phyloP scores from a whole-genome alignment of 2,329 filamentous ascomycete genomes.

The Clonostachys byssicola region DNA sequence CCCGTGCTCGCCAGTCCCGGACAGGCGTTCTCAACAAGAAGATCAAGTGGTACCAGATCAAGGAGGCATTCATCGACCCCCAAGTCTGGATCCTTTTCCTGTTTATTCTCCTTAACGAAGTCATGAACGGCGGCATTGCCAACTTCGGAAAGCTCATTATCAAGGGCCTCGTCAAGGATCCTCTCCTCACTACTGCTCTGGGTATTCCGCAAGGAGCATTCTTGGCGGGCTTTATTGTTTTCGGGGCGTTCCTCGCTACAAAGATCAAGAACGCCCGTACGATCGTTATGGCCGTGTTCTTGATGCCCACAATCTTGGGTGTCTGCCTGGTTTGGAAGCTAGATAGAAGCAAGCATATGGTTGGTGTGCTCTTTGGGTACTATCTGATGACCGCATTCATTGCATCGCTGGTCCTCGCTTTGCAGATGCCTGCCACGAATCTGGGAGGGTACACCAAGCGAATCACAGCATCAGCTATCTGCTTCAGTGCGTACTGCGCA shows the following conservation, averaged over 20 bases:
- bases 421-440: constrained; percentile 42
- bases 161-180: constrained; percentile 20
- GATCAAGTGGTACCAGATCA: constrained; percentile 39
- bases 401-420: constrained; percentile 42
- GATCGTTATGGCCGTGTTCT: constrained; percentile 44
- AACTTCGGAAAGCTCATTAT: constrained; percentile 3
- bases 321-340: constrained; percentile 46
- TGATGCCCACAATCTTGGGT: constrained; percentile 46
- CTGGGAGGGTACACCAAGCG: constrained; percentile 38
- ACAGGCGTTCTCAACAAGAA: constrained; percentile 40
- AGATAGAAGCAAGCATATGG: constrained; percentile 25
- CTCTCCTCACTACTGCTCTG: constrained; percentile 37
- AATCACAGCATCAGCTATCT: constrained; percentile 31
- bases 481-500: constrained; percentile 33
- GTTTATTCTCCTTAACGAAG: constrained; percentile 32
- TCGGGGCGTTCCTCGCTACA: constrained; percentile 45
- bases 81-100: constrained; percentile 57
- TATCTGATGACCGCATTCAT: constrained; percentile 46
- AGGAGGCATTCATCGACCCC: constrained; percentile 41
- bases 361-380: constrained; percentile 45
- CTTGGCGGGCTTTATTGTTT: constrained; percentile 46
- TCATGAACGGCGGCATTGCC: constrained; percentile 42
- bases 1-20: constrained; percentile 32
- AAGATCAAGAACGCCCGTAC: constrained; percentile 45
- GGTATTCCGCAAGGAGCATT: constrained; percentile 52